A percentile compares a stretch with the other conserved stretches of the same genome.
These are phyloP conservation scores for Thecaphora thlaspeos DNA, from an alignment of 1,284 basidiomycete species.

Conservation along the genomic window DNA sequence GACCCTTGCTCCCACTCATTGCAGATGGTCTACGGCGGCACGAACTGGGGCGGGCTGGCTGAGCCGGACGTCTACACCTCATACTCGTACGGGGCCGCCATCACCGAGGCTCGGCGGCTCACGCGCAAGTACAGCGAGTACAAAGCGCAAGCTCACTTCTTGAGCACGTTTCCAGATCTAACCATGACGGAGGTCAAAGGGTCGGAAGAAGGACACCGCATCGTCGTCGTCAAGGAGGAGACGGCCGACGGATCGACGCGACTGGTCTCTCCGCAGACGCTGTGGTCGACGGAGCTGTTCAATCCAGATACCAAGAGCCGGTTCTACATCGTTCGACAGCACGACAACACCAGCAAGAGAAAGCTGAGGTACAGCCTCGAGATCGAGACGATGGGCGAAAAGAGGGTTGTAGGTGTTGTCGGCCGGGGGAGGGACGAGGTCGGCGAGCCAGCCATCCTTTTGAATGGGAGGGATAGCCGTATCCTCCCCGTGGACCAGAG, in stretches of 20 bases:
- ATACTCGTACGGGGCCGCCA: constrained; percentile 58
- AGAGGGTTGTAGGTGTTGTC: constrained; percentile 5
- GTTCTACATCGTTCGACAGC: constrained; percentile 70
- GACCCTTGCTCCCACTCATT: neutral
- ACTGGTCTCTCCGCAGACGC: constrained; percentile 2
- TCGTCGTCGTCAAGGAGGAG: neutral
- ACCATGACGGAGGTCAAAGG: constrained; percentile 26
- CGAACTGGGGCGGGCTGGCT: constrained; percentile 64
- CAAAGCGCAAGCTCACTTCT: constrained; percentile 33
- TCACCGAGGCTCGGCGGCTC: constrained; percentile 31
- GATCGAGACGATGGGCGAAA: constrained; percentile 28
- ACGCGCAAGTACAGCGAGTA: constrained; percentile 40
- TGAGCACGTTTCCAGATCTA: constrained; percentile 34
- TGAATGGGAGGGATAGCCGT: constrained; percentile 32
- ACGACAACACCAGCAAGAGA: constrained; percentile 57
- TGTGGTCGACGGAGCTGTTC: constrained; percentile 22
- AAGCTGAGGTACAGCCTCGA: constrained; percentile 12
- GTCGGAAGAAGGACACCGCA: constrained; percentile 14
- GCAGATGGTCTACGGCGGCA: constrained; percentile 69
- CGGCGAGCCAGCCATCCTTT: neutral
- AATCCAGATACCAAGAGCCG: constrained; percentile 41
- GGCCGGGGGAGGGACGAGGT: neutral
- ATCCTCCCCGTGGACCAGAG: constrained; percentile 28
- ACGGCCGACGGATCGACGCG: too few species aligned
- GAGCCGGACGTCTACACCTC: constrained; percentile 51